Conservation (phyloP, 257 asterid genomes). For the Solanum pinnatisectum region DNA sequence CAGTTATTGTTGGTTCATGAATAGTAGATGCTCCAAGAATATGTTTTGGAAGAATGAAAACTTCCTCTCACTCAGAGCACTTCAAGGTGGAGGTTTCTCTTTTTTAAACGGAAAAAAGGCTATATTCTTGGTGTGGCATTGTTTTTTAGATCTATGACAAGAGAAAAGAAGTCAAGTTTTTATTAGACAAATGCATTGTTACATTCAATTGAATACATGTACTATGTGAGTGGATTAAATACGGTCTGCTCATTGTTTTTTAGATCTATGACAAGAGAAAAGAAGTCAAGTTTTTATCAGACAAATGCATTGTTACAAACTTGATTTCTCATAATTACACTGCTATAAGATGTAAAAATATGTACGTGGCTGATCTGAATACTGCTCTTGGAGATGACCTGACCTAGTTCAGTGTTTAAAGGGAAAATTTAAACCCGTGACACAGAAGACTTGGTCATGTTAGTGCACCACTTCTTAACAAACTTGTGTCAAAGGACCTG, state of each 20-base stretch:
- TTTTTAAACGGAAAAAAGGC: accelerated
- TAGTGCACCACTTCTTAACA: neutral
- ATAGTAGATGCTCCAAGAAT: too few relatives aligned
- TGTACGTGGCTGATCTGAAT: too few relatives aligned
- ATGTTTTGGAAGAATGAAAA: too few relatives aligned
- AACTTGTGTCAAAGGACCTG: neutral
- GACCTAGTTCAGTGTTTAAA: neutral
- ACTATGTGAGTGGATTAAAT: neutral
- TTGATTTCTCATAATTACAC: neutral
- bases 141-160: too few relatives aligned
- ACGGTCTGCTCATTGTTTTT: too few relatives aligned
- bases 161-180: neutral
- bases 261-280: too few relatives aligned
- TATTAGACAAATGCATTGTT: neutral
- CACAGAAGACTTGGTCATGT: neutral
- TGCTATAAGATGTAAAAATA: neutral
- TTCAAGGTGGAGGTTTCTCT: too few relatives aligned
- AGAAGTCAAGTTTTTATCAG: neutral
- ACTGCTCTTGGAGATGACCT: neutral
- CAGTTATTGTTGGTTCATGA: too few relatives aligned
- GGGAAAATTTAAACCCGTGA: too few relatives aligned
- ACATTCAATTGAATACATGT: too few relatives aligned
- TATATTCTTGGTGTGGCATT: neutral
- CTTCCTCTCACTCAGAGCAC: too few relatives aligned
- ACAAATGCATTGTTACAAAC: neutral